A percentile compares a stretch with the other conserved stretches of the same genome.
These are phyloP conservation scores for Geotrichum europaeum DNA, from an alignment of 1,139 yeast species.

Conservation along the genomic window DNA sequence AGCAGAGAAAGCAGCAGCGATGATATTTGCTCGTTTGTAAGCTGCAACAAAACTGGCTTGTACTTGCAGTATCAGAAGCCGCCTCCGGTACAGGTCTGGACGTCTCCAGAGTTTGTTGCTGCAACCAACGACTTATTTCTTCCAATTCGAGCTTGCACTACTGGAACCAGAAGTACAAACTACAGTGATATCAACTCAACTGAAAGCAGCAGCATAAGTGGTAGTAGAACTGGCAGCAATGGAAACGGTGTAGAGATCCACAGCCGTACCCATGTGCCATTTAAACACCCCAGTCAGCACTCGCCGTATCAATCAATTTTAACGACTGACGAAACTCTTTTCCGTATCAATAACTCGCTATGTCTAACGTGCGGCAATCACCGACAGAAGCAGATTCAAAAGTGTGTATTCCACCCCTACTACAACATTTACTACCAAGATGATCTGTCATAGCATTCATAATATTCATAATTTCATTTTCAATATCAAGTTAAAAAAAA, in stretches of 20 bases:
- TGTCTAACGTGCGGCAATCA: conserved; percentile 4
- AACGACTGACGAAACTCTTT: not conserved
- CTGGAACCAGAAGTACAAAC: not conserved
- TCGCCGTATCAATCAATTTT: not conserved
- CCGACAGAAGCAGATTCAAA: not conserved
- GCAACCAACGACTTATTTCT: not conserved
- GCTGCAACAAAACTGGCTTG: not conserved
- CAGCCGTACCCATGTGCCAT: not conserved
- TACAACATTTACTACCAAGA: not conserved
- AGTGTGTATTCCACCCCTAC: not conserved
- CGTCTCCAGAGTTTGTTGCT: not conserved
- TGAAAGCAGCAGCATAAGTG: not conserved
- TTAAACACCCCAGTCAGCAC: not conserved
- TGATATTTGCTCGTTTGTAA: not conserved
- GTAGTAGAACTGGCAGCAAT: not conserved
- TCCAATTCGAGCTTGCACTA: not conserved
- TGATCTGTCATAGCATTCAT: not conserved
- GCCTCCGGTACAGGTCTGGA: not conserved
- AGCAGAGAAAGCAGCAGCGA: not conserved
- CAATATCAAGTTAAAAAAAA: not conserved
- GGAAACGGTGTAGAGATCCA: not conserved
- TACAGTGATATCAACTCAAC: not conserved
- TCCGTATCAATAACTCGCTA: not conserved
- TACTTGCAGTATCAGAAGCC: not conserved
- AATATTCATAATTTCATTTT: not conserved